These are phyloP conservation scores for Rhodotorula toruloides DNA, from an alignment of 768 basidiomycete genomes.

Conservation along the genomic window DNA sequence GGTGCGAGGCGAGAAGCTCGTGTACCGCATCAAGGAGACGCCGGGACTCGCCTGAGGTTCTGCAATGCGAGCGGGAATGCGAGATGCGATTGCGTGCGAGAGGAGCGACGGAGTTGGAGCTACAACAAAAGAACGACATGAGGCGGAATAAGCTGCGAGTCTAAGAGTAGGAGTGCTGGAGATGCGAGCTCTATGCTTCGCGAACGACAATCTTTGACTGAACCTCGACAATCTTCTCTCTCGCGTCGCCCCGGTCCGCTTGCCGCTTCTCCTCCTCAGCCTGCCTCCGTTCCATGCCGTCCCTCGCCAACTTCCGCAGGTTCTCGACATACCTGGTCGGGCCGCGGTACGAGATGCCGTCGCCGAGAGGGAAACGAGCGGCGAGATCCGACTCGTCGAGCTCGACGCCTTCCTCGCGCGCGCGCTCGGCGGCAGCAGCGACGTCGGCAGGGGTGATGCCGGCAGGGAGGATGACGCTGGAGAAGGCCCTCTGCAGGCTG, in stretches of 20 bases:
- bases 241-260: background rate
- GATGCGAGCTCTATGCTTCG: background rate
- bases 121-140: slow-evolving; percentile 7
- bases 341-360: slow-evolving; percentile 14
- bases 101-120: background rate
- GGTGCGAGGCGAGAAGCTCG: slow-evolving; percentile 41
- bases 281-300: slow-evolving; percentile 5
- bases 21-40: slow-evolving; percentile 40
- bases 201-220: background rate
- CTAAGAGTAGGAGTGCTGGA: background rate
- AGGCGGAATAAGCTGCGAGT: too few relatives aligned
- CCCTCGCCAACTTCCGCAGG: slow-evolving; percentile 9
- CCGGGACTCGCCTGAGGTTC: slow-evolving; percentile 20
- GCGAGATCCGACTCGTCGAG: slow-evolving; percentile 26
- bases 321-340: background rate
- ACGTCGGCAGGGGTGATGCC: slow-evolving; percentile 21
- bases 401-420: slow-evolving; percentile 15
- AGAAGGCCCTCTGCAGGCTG: slow-evolving; percentile 23
- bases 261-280: background rate
- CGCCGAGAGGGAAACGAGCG: slow-evolving; percentile 13
- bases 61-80: too few relatives aligned
- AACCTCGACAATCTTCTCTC: slow-evolving; percentile 13
- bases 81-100: background rate
- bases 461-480: slow-evolving; percentile 25
- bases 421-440: slow-evolving; percentile 5